Percentiles rank a stretch among this genome's conserved stretches.
Evolutionary conservation across 2,329 filamentous ascomycete genomes (phyloP).

Genomic region (Pseudocercospora vitis): DNA sequence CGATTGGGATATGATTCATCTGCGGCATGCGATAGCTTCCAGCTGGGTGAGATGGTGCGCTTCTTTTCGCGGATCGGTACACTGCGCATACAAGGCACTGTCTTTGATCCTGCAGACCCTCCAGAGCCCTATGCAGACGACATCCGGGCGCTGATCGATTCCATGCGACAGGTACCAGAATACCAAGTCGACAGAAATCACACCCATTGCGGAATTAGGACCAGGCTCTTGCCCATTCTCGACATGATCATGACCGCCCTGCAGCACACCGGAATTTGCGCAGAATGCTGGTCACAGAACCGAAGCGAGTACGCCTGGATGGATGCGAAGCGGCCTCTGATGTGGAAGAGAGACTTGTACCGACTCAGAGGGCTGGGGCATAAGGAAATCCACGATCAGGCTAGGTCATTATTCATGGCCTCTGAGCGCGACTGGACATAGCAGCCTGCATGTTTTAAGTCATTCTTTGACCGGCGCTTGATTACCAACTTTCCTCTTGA

Average conservation of each 20-base stretch:
- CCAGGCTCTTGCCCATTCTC: slow-evolving; percentile 64
- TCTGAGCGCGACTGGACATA: slow-evolving; percentile 37
- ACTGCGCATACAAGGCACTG: slow-evolving; percentile 53
- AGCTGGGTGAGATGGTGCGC: slow-evolving; percentile 73
- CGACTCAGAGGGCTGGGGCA: slow-evolving; percentile 26
- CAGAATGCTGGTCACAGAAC: slow-evolving; percentile 46
- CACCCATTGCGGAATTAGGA: slow-evolving; percentile 69
- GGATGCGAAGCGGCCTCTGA: slow-evolving; percentile 46
- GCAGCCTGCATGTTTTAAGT: no score
- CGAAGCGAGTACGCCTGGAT: slow-evolving; percentile 47
- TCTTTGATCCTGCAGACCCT: slow-evolving; percentile 43
- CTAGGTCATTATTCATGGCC: slow-evolving; percentile 37
- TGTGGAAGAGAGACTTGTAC: slow-evolving; percentile 41
- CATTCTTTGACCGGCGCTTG: no score
- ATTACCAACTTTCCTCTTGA: no score
- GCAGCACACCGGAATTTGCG: slow-evolving; percentile 47
- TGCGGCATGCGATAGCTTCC: slow-evolving; percentile 71
- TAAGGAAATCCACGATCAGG: slow-evolving; percentile 30
- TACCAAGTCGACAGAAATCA: slow-evolving; percentile 76
- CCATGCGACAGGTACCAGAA: slow-evolving; percentile 64
- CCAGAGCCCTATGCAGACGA: slow-evolving; percentile 59
- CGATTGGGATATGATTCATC: slow-evolving; percentile 73
- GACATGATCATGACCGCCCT: slow-evolving; percentile 58
- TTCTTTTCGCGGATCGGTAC: slow-evolving; percentile 66
- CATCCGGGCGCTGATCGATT: slow-evolving; percentile 59